Evolutionary conservation across 257 asterid genomes (phyloP), one percentile per base, ranked within the genome.

Genomic region (Echites panduratus): DNA sequence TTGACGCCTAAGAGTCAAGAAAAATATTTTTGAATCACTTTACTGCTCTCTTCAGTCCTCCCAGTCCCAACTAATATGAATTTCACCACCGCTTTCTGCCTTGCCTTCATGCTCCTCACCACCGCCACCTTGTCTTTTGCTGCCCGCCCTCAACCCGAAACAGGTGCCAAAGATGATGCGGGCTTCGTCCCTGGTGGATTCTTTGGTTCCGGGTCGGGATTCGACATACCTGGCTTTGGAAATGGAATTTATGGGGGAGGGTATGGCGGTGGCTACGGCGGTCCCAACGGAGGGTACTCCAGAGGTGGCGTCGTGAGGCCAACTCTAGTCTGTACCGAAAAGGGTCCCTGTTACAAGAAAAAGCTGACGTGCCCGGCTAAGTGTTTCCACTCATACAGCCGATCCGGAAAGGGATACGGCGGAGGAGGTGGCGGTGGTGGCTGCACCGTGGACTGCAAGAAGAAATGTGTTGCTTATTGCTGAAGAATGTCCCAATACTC

Each of bases 391-490:
- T 84, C 99, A 0, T 92, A 75, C 82, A 78, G 87, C 82, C 82
- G 86, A 49, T 78, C 94, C 27, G 98, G 98, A 3, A 89, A 92
- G 85, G 97, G 97, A 0, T 92, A 80, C 68, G 97, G 99, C 0
- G 84, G 68, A 47, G 99, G 97, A 17, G 97, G 98, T 32, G 99
- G 97, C 2, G 93, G 96, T 49, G 99, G 98, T 8, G 96, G 98
- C 0, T 89, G 98, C 84, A 86, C 86, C 80, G 43, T 90, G 6
- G 98, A 95, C 61, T 95, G 99, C 87, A 59, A 82, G 86, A 81
- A 88, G 77, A 92, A 84, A 24, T 95, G 99, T 71, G 58, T 54
- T 9, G 99, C 97, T 76, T 83, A 75, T 47, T 95, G 99, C 80
- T 90, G 27, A 77, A 19, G 2, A 9, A 9, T 50, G 57, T 50